Evolutionary conservation across 805 yeast species (phyloP).

Genomic region (Wickerhamiella vanderwaltii): DNA sequence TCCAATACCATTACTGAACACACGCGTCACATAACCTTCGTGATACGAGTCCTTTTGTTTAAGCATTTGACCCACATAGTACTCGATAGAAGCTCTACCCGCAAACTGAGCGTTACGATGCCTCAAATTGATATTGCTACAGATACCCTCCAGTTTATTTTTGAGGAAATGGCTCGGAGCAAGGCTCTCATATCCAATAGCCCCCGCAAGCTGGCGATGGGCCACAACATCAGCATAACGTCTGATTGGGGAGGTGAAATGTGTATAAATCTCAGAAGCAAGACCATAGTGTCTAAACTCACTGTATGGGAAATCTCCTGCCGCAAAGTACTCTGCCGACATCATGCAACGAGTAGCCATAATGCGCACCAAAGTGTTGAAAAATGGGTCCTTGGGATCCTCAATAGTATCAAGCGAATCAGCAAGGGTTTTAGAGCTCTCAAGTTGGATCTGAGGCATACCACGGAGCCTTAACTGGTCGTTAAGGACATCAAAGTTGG

Average conservation of each 20-base stretch:
- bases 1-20: conserved; percentile 88
- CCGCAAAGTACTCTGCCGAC: conserved; percentile 95
- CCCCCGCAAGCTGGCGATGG: conserved; percentile 96
- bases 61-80: conserved; percentile 96
- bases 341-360: conserved; percentile 99
- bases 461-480: conserved; percentile 79
- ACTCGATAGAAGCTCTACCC: conserved; percentile 94
- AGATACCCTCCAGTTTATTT: conserved; percentile 75
- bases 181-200: conserved; percentile 82
- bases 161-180: conserved; percentile 79
- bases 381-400: conserved; percentile 74
- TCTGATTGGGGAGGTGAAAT: conserved; percentile 96
- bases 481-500: conserved; percentile 79
- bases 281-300: conserved; percentile 95
- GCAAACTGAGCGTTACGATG: conserved; percentile 99
- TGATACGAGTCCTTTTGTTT: conserved; percentile 66
- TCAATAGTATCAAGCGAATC: conserved; percentile 83
- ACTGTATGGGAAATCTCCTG: conserved; percentile 79
- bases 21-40: conserved; percentile 84
- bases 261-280: conserved; percentile 95
- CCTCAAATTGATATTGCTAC: conserved; percentile 78
- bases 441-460: conserved; percentile 61
- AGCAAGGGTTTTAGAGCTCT: conserved; percentile 81
- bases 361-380: conserved; percentile 85
- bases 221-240: conserved; percentile 97